These are phyloP conservation scores for Beauveria pseudobassiana DNA, from an alignment of 2,329 filamentous ascomycete species.

Conservation along the genomic window DNA sequence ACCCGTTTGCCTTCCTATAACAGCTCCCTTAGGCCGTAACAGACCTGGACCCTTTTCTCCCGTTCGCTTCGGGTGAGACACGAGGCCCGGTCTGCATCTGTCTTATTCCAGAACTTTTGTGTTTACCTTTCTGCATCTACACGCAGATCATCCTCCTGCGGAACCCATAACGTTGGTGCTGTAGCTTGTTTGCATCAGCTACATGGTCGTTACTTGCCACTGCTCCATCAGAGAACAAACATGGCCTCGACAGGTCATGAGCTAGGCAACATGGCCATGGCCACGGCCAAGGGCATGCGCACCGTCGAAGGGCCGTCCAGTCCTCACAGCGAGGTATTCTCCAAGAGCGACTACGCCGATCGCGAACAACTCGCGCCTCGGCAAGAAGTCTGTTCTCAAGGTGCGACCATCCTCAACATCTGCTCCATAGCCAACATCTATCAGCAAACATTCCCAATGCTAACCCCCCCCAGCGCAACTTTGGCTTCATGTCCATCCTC, in stretches of 20 bases:
- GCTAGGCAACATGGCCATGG: conserved; percentile 7
- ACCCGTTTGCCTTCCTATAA: neutral
- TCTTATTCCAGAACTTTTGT: neutral
- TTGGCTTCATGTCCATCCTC: conserved; percentile 36
- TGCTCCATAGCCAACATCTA: neutral
- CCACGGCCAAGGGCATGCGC: conserved; percentile 1
- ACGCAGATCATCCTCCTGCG: neutral
- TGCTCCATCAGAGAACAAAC: neutral
- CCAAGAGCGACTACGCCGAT: conserved; percentile 1
- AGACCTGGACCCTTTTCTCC: neutral
- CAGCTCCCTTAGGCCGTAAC: neutral
- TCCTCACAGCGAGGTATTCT: neutral
- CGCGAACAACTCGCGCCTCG: conserved; percentile 9
- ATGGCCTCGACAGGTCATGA: conserved; percentile 1
- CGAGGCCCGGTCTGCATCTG: neutral
- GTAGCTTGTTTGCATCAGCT: neutral
- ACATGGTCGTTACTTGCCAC: neutral
- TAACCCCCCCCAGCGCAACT: conserved; percentile 27
- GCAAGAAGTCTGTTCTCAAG: conserved; percentile 12
- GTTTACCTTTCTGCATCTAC: neutral
- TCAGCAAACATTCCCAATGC: neutral
- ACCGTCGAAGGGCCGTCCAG: neutral
- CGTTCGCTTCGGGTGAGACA: neutral
- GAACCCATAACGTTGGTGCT: neutral
- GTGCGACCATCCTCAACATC: neutral